Evolutionary conservation across 306 rosid species (phyloP), one percentile per base, ranked within the genome.

Genomic region (Lablab purpureus): DNA sequence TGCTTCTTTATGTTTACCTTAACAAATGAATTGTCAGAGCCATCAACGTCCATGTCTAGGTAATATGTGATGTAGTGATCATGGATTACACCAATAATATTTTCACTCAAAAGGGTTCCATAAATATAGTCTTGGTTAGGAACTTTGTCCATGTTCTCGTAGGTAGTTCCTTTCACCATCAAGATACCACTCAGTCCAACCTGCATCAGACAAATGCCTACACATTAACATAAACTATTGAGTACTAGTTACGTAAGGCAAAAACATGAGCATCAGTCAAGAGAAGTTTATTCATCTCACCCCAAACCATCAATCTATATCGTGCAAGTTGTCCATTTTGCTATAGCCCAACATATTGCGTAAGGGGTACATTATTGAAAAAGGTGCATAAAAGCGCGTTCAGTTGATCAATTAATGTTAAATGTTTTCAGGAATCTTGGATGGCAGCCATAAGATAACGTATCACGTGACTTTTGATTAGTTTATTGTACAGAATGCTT

Each of bases 31-130:
- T 94, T 94, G 15, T 89, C 82, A 0, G 90, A 75, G 34, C 95
- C 97, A 79, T 94, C 98, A 40, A 94, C 64, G 79, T 94, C 98
- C 95, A 92, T 87, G 71, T 94, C 98, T 10, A 94, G 91, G 70
- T 87, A 34, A 81, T 87, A 94, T 10, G 97, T 91, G 32, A 94
- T 8, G 59, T 18, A 94, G 52, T 94, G 98, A 45, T 94, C 98
- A 23, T 92, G 98, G 82, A 92, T 92, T 22, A 92, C 97, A 0
- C 98, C 98, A 10, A 94, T 81, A 0, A 92, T 84, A 67, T 94
- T 94, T 70, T 94, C 98, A 0, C 97, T 84, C 62, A 94, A 73
- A 10, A 94, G 89, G 4, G 97, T 92, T 34, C 98, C 98, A 10
- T 89, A 85, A n/a, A 91, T 82, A 78, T 86, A 58, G 19, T 94